phyloP scores from a whole-genome alignment of 1,284 basidiomycete genomes.

The Melampsora americana region DNA sequence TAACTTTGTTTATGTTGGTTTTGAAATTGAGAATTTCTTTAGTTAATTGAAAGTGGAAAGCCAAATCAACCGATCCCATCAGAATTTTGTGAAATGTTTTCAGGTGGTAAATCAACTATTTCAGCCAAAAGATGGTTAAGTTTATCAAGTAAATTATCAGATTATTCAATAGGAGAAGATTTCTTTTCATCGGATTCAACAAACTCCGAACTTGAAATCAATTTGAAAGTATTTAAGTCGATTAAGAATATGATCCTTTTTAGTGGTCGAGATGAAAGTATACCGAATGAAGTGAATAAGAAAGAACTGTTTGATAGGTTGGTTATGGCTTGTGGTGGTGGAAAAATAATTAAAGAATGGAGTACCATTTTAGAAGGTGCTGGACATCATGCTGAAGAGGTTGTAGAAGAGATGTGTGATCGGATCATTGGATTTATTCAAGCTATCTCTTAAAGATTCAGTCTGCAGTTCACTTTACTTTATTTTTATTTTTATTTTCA shows the following conservation, averaged over 20 bases:
- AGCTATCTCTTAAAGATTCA: background rate
- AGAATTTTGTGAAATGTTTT: constrained; percentile 37
- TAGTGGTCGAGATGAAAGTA: constrained; percentile 27
- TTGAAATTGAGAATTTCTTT: background rate
- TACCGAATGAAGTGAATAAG: constrained; percentile 21
- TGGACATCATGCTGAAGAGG: constrained; percentile 25
- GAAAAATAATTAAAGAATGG: constrained; percentile 10
- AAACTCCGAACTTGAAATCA: background rate
- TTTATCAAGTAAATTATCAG: constrained; percentile 14
- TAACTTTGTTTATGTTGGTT: background rate
- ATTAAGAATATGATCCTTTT: constrained; percentile 20
- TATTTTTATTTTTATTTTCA: no score
- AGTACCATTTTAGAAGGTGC: constrained; percentile 23
- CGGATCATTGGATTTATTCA: constrained; percentile 28
- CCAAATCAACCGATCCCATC: constrained; percentile 16
- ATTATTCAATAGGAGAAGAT: constrained; percentile 27
- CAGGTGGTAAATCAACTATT: constrained; percentile 18
- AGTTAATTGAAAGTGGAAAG: constrained; percentile 11
- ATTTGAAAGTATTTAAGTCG: background rate
- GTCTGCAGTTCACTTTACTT: no score
- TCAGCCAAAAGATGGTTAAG: constrained; percentile 35
- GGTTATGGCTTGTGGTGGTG: background rate
- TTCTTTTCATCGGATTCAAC: constrained; percentile 38
- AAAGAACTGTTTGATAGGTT: constrained; percentile 8
- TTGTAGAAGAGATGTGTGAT: constrained; percentile 12